A percentile compares a stretch with the other conserved stretches of the same genome.
Evolutionary conservation across 148 eudicot species (phyloP).

Genomic region (Spergularia bocconei): DNA sequence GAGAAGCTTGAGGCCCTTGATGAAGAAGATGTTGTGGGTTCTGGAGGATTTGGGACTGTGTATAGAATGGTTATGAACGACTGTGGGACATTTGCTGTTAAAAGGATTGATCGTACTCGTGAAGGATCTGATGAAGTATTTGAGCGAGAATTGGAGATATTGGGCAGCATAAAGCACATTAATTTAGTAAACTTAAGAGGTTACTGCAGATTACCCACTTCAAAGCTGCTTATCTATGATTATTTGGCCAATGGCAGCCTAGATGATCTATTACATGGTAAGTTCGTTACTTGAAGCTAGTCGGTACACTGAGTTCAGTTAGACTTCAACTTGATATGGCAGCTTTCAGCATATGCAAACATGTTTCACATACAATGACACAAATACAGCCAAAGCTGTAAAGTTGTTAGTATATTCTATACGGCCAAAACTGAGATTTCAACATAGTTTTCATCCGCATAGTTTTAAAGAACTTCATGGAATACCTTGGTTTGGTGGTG

Average conservation of each 20-base stretch:
- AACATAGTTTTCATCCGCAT: too few relatives aligned
- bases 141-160: conserved; percentile 84
- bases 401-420: too few relatives aligned
- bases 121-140: conserved; percentile 82
- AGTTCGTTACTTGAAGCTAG: conserved; percentile 1
- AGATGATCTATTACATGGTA: conserved; percentile 83
- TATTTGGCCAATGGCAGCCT: conserved; percentile 87
- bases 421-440: too few relatives aligned
- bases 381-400: too few relatives aligned
- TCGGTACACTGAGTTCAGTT: neutral
- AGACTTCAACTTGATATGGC: neutral
- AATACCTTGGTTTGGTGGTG: too few relatives aligned
- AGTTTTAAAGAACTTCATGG: too few relatives aligned
- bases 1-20: conserved; percentile 84
- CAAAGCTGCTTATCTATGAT: conserved; percentile 91
- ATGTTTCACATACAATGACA: neutral
- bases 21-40: conserved; percentile 83
- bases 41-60: conserved; percentile 95
- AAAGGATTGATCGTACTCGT: conserved; percentile 68
- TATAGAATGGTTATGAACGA: conserved; percentile 97
- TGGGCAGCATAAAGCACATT: conserved; percentile 90
- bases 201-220: conserved; percentile 77
- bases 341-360: neutral
- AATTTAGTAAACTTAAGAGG: conserved; percentile 92
- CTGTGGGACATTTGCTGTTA: conserved; percentile 92